Percentiles rank a stretch among this genome's conserved stretches.
Evolutionary conservation across 345 rosid species (phyloP).

Genomic region (Noccaea bulbosa): DNA sequence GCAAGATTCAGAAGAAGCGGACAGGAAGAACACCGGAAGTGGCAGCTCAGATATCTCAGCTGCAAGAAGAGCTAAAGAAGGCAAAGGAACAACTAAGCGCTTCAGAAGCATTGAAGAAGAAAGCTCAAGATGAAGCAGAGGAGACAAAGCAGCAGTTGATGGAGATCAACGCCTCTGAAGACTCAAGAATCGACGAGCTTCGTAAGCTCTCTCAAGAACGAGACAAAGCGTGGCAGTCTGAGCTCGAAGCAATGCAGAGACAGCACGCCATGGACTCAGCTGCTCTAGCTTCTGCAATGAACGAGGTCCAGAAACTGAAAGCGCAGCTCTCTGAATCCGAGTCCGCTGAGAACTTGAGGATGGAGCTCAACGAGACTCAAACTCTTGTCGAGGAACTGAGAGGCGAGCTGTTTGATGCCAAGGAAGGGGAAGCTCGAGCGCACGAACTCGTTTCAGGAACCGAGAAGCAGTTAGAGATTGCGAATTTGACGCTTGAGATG

Average conservation of each 20-base stretch:
- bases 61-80: conserved; percentile 83
- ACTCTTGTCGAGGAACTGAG: conserved; percentile 70
- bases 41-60: conserved; percentile 70
- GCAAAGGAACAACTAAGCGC: conserved; percentile 70
- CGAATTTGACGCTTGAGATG: conserved; percentile 62
- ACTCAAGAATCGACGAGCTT: conserved; percentile 77
- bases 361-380: conserved; percentile 71
- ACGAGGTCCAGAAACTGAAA: conserved; percentile 89
- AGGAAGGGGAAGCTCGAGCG: conserved; percentile 81
- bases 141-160: conserved; percentile 72
- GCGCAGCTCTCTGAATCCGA: conserved; percentile 77
- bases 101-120: conserved; percentile 73
- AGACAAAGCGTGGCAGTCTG: conserved; percentile 95
- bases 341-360: conserved; percentile 59
- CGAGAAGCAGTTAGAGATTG: conserved; percentile 67
- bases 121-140: conserved; percentile 75
- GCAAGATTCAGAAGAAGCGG: conserved; percentile 63
- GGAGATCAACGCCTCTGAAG: conserved; percentile 83
- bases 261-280: conserved; percentile 83
- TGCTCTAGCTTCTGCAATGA: conserved; percentile 77
- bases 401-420: conserved; percentile 61
- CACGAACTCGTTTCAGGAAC: conserved; percentile 58
- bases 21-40: conserved; percentile 57
- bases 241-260: conserved; percentile 91
- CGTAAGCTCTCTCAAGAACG: conserved; percentile 83